Evolutionary conservation across 345 rosid species (phyloP).

Genomic region (Syzygium jambos): DNA sequence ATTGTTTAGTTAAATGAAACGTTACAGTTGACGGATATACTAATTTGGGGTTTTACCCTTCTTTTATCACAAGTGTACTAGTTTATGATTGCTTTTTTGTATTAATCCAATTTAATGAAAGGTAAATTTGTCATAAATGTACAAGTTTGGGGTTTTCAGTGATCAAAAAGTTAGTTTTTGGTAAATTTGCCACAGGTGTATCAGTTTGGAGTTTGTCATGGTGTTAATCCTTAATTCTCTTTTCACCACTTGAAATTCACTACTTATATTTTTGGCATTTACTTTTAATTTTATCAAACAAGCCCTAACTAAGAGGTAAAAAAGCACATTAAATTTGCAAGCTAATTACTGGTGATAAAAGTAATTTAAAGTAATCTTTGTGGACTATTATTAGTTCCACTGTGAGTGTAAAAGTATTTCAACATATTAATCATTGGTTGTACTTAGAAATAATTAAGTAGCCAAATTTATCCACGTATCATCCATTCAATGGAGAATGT

Average conservation of each 20-base stretch:
- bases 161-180: too few relatives aligned
- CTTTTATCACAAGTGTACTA: too few relatives aligned
- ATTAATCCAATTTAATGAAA: too few relatives aligned
- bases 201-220: too few relatives aligned
- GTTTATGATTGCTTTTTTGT: too few relatives aligned
- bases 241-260: neutral
- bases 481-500: neutral
- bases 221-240: too few relatives aligned
- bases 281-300: neutral
- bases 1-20: too few relatives aligned
- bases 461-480: neutral
- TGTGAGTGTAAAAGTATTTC: neutral
- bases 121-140: too few relatives aligned
- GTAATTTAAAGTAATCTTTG: neutral
- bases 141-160: too few relatives aligned
- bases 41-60: too few relatives aligned
- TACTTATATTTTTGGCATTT: neutral
- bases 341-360: neutral
- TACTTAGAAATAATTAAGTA: neutral
- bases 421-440: neutral
- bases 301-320: neutral
- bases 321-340: neutral
- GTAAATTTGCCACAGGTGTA: too few relatives aligned
- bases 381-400: neutral
- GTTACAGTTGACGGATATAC: too few relatives aligned